Base-by-base conservation (phyloP, 202 grass and related monocot species). In the Alloteropsis angusta region DNA sequence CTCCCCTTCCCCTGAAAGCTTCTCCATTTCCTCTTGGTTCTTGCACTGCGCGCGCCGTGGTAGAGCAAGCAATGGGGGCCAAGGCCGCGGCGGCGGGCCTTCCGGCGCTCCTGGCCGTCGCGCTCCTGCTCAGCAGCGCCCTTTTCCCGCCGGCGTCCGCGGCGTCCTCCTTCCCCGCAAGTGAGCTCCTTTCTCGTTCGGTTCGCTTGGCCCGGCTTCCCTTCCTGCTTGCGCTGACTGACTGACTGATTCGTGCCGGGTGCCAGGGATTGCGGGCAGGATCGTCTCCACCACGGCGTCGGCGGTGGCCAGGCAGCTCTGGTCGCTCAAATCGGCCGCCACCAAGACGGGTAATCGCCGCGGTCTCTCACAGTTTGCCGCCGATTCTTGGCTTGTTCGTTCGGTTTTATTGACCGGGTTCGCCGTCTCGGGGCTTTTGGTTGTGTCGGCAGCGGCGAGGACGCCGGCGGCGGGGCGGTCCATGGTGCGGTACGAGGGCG, bases 401-500 rank as follows among this genome's bases (percentile, higher is more conserved):
- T 34, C 12, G 5, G 19, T 57, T 81, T 72, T 59, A 47, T 36
- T 84, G 7, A 85, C 50, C 16, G 35, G 59, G 36, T 49, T 48
- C 32, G 59, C 45, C 28, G 60, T 15, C 38, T 83, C 42, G 25
- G 58, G 19, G 10, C 3, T 54, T 58, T 82, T 69, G 9, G 1
- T 43, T 66, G 56, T 58, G 39, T 67, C 16, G 41, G 39, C 69
- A 49, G 64, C 80, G 50, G 85, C 64, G 15, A 9, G 35, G 55
- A 13, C 80, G 82, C 78, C 85, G 4, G 76, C 57, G 68, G 25
- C 86, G 50, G 84, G 82, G 66, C 87, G 90, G 57, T 78, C 92
- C 1, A 82, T 86, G 88, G 86, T 99, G 88, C 87, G 84, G 84
- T 99, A 89, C 76, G 96, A 99, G 88, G 81, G 90, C 65, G 92